Evolutionary conservation across 2,329 filamentous ascomycete species (phyloP).

Genomic region (Sclerotinia glacialis): DNA sequence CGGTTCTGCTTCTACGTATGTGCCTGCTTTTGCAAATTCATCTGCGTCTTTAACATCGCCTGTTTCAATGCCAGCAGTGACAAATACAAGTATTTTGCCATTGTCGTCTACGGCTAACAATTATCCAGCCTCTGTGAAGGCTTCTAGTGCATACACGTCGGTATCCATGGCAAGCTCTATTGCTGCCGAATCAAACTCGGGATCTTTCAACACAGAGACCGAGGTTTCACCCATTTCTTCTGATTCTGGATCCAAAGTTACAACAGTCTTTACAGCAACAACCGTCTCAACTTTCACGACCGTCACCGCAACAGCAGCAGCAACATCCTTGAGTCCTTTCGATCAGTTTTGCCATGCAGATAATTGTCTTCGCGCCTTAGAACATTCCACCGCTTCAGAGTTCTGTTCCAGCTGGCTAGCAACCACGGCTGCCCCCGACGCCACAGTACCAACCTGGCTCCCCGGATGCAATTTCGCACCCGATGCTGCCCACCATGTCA

Average conservation of each 20-base stretch:
- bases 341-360: neutral
- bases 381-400: neutral
- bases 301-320: neutral
- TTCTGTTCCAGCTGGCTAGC: slow-evolving; percentile 8
- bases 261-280: slow-evolving; percentile 2
- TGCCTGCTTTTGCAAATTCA: neutral
- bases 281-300: neutral
- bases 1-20: neutral
- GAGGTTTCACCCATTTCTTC: neutral
- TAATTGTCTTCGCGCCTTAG: neutral
- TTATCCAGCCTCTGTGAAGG: neutral
- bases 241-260: neutral
- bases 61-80: neutral
- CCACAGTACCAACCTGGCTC: neutral
- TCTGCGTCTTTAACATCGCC: neutral
- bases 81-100: neutral
- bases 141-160: neutral
- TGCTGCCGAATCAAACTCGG: neutral
- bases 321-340: neutral
- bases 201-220: neutral
- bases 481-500: neutral
- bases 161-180: neutral
- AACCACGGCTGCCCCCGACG: neutral
- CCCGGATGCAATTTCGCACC: neutral
- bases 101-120: neutral